Evolutionary conservation across 2,329 filamentous ascomycete species (phyloP), one percentile per base, ranked within the genome.

Genomic region (Ophiosphaerella narmari): DNA sequence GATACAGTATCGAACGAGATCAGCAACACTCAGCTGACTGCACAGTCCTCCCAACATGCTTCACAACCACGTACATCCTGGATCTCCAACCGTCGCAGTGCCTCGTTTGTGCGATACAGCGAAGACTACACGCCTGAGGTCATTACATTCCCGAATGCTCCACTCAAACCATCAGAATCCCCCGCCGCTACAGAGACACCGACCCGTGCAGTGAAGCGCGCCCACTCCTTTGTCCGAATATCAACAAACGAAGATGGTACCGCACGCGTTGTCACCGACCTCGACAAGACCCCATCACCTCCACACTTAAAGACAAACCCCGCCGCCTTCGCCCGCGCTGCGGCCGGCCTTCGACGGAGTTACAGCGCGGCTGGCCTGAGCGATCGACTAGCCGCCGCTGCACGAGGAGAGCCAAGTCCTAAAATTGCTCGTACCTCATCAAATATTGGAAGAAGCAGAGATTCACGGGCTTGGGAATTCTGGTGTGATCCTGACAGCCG

Each of bases 391-490:
- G 61, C 59, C 14, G 65, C 66, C 29, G 64, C 63, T 2, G 57
- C 63, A 4, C 51, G 63, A 37, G 59, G 63, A 31, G 61, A 65
- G 47, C 68, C 69, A 21, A 63, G 65, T 45, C 62, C 72, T 13
- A 67, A 68, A 52, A 59, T 73, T 32, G 61, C 66, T n/a, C 73
- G 84, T 12, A 80, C 82, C 23, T 83, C 82, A 16, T 67, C 70
- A 57, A 76, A 77, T 31, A 85, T 86, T 48, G 90, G 90, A 13
- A 71, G 93, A 48, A 96, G 92, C 49, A 86, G 90, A 46, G 90
- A 97, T 71, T 90, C 91, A 14, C 86, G 91, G 43, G 89, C 88
- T 6, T 97, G 93, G 93, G 90, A 96, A 66, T 91, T 91, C 49
- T 92, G 89, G 76, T 93, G 90, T 64, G 90, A 96, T 67, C 86